phyloP scores from a whole-genome alignment of 352 stramenopile genomes.

The Phytophthora sojae region DNA sequence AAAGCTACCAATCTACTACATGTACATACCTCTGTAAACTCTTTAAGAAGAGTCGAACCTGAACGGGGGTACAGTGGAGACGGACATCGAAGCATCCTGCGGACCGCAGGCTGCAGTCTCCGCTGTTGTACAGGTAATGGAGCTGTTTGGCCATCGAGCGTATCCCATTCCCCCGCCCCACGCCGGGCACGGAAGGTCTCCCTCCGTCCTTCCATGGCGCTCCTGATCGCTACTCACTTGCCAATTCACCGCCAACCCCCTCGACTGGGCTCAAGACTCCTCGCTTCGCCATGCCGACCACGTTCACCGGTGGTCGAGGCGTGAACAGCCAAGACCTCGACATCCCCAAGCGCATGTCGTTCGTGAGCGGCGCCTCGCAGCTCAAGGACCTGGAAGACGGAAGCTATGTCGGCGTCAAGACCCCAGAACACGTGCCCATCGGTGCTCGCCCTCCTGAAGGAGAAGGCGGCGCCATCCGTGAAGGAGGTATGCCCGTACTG shows the following conservation, averaged over 20 bases:
- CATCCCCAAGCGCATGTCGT: background rate
- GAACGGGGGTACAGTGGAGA: no score
- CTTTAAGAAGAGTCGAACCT: no score
- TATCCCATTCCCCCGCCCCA: background rate
- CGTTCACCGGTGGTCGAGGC: constrained; percentile 7
- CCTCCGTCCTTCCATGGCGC: background rate
- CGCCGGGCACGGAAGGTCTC: no score
- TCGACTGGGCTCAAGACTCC: constrained; percentile 19
- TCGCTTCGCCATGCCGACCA: constrained; percentile 20
- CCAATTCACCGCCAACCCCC: background rate
- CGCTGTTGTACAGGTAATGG: no score
- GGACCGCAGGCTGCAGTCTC: no score
- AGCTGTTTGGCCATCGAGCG: constrained; percentile 35
- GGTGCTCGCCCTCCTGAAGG: background rate
- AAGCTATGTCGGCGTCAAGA: constrained; percentile 38
- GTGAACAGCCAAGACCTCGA: background rate
- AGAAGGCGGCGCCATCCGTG: constrained; percentile 42
- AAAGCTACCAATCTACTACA: no score
- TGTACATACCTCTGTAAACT: no score
- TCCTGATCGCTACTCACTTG: background rate
- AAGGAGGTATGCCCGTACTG: constrained; percentile 40
- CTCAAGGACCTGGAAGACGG: constrained; percentile 19
- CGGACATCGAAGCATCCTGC: no score
- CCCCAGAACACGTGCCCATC: constrained; percentile 29
- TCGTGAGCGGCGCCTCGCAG: background rate